phyloP scores from a whole-genome alignment of 805 yeast genomes.

The Ogataea philodendri region DNA sequence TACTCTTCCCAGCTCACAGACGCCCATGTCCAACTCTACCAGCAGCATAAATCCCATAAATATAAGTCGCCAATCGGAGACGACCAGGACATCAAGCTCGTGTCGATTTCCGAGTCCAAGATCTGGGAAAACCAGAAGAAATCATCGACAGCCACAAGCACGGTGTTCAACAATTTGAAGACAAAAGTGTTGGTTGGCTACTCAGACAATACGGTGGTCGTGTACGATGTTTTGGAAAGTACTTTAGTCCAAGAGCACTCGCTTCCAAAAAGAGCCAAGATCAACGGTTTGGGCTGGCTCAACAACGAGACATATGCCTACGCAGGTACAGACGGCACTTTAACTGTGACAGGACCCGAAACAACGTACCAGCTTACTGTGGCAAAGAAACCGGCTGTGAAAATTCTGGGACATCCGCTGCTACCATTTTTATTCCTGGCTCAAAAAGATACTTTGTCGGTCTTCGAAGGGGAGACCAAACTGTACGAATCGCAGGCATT shows the following conservation, averaged over 20 bases:
- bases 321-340: constrained; percentile 11
- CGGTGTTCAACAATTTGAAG: constrained; percentile 5
- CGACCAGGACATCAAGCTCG: constrained; percentile 2
- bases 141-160: constrained; percentile 2
- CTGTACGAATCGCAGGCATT: constrained; percentile 11
- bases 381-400: constrained; percentile 7
- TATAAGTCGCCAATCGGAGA: constrained; percentile 16
- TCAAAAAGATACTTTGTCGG: constrained; percentile 12
- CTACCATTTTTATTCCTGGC: constrained; percentile 14
- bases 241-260: constrained; percentile 1
- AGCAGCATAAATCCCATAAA: constrained; percentile 23
- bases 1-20: constrained; percentile 9
- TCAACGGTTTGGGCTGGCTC: constrained; percentile 14
- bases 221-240: constrained; percentile 2
- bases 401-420: constrained; percentile 14
- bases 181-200: constrained; percentile 10
- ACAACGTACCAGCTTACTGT: constrained; percentile 4
- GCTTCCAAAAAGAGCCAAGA: constrained; percentile 8
- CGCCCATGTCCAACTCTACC: constrained; percentile 22
- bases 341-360: constrained; percentile 4
- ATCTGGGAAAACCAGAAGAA: constrained; percentile 12
- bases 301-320: constrained; percentile 6
- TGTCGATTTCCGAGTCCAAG: constrained; percentile 1
- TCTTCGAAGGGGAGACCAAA: constrained; percentile 8
- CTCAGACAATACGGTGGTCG: constrained; percentile 12